A percentile compares a stretch with the other conserved stretches of the same genome.
These are phyloP conservation scores for Backusella tarrabulga DNA, from an alignment of 192 early-diverging fungal genomes.

Conservation along the genomic window DNA sequence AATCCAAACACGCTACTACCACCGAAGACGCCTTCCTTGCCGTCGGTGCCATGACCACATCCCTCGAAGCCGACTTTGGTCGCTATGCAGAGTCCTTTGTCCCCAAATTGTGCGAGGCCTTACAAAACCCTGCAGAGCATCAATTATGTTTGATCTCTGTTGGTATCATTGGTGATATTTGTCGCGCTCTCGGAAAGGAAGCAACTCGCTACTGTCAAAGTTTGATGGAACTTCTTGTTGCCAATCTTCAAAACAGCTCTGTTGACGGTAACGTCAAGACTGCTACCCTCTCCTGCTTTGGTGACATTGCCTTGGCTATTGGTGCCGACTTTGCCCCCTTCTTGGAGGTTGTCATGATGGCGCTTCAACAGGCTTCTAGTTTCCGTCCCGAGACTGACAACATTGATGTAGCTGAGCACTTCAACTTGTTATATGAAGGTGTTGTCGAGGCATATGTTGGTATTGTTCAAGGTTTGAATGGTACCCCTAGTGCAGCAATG, in stretches of 20 bases:
- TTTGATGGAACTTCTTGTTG: slow-evolving; percentile 83
- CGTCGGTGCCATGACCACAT: slow-evolving; percentile 81
- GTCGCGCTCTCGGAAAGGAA: slow-evolving; percentile 76
- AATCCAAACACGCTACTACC: slow-evolving; percentile 73
- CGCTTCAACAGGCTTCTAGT: slow-evolving; percentile 81
- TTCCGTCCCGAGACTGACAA: slow-evolving; percentile 63
- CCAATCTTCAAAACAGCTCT: slow-evolving; percentile 70
- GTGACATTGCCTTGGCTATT: slow-evolving; percentile 97
- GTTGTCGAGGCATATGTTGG: slow-evolving; percentile 96
- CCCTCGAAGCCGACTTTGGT: slow-evolving; percentile 82
- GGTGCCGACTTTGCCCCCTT: slow-evolving; percentile 81
- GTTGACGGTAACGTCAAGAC: slow-evolving; percentile 90
- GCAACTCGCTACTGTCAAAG: slow-evolving; percentile 79
- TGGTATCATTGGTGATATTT: slow-evolving; percentile 97
- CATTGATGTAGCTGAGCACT: slow-evolving; percentile 85
- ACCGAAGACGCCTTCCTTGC: slow-evolving; percentile 92
- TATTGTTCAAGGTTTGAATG: slow-evolving; percentile 90
- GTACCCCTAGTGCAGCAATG: slow-evolving; percentile 65
- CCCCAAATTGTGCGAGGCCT: slow-evolving; percentile 75
- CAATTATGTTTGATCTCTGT: slow-evolving; percentile 92
- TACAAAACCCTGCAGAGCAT: slow-evolving; percentile 90
- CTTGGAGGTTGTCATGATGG: slow-evolving; percentile 79
- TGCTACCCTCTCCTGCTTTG: slow-evolving; percentile 92
- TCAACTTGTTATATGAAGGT: slow-evolving; percentile 79
- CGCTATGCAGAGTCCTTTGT: slow-evolving; percentile 89